Evolutionary conservation across 106 monocot species (phyloP).

Genomic region (Xerophyta viscosa): DNA sequence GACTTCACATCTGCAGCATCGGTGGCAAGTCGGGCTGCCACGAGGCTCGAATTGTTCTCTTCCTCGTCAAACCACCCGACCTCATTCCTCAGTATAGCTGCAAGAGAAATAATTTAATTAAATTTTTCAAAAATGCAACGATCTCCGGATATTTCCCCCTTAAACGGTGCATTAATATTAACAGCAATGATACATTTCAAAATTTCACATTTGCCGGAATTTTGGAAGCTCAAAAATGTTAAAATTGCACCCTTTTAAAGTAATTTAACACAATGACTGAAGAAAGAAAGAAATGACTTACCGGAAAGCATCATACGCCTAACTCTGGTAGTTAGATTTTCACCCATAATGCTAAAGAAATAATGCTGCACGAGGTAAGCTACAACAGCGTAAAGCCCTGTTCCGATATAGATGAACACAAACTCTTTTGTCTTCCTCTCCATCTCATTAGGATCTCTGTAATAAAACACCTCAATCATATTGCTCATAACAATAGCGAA

Average conservation of each 20-base stretch:
- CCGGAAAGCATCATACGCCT: constrained; percentile 97
- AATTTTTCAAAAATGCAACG: no score
- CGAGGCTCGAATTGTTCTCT: constrained; percentile 93
- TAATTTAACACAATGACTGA: no score
- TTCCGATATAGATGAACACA: constrained; percentile 92
- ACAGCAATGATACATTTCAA: no score
- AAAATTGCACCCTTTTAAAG: no score
- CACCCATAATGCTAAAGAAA: constrained; percentile 99
- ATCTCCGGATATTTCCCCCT: no score
- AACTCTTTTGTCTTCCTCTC: constrained; percentile 87
- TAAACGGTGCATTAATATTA: neutral
- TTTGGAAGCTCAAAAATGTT: no score
- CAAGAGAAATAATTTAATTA: no score
- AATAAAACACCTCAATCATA: constrained; percentile 99
- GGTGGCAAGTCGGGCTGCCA: constrained; percentile 74
- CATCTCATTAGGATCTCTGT: constrained; percentile 67
- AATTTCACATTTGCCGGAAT: no score
- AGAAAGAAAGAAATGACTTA: constrained; percentile 3
- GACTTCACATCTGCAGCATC: constrained; percentile 97
- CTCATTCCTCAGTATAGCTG: constrained; percentile 95
- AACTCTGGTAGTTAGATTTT: constrained; percentile 95
- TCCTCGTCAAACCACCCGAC: constrained; percentile 99
- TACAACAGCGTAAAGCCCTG: constrained; percentile 92
- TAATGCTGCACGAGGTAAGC: constrained; percentile 97
- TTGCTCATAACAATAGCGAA: constrained; percentile 98